Conservation (phyloP, 495 filamentous ascomycete species). For the Sabuloglossum arenarium region DNA sequence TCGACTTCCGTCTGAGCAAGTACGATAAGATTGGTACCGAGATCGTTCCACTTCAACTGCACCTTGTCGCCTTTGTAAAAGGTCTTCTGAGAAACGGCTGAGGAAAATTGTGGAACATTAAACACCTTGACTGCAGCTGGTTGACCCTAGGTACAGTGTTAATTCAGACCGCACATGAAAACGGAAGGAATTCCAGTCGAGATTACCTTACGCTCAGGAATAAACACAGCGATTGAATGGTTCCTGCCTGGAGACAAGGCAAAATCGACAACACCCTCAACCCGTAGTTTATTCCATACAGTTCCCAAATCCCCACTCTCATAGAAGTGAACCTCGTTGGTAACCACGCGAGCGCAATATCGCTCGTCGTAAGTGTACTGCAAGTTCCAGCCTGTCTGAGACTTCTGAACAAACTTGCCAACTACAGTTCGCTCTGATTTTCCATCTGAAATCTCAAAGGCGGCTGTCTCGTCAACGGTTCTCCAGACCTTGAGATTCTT, state of each 20-base stretch:
- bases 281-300: constrained; percentile 86
- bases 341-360: constrained; percentile 80
- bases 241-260: constrained; percentile 73
- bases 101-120: constrained; percentile 66
- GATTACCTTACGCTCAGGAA: constrained; percentile 79
- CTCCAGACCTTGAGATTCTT: constrained; percentile 97
- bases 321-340: constrained; percentile 95
- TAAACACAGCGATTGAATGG: constrained; percentile 76
- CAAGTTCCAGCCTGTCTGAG: constrained; percentile 87
- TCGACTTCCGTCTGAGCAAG: constrained; percentile 96
- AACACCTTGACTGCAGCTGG: constrained; percentile 87
- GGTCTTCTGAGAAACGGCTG: constrained; percentile 80
- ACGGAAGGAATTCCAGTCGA: neutral
- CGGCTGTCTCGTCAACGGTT: constrained; percentile 17
- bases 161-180: neutral
- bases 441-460: neutral
- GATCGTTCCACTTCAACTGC: constrained; percentile 87
- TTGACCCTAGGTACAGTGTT: constrained; percentile 19
- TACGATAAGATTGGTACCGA: constrained; percentile 79
- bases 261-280: constrained; percentile 82
- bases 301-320: constrained; percentile 62
- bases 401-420: constrained; percentile 71
- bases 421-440: neutral
- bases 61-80: constrained; percentile 99
- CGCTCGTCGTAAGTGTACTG: constrained; percentile 88